Base-by-base conservation (phyloP, 2,329 filamentous ascomycete species). In the Verticillium dahliae region DNA sequence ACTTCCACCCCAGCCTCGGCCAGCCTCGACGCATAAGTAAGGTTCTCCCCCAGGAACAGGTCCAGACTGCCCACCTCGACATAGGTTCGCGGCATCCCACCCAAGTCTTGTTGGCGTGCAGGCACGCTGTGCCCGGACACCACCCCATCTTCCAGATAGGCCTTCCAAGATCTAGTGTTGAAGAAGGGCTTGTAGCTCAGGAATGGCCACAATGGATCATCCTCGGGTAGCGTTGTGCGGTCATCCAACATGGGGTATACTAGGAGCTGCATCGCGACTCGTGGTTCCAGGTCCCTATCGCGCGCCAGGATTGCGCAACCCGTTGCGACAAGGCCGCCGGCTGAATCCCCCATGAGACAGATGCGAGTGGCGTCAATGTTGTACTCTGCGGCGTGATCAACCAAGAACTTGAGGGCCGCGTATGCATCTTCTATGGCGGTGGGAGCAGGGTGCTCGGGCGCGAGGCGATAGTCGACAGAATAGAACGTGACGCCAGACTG, bases 391-490 rank as follows among this genome's bases (percentile, higher is more conserved):
- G 35, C 35, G 35, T 37, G 11, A 11, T 37, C 35, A 6, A 6
- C 6, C 6, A 37, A 11, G 6, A 6, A 37, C 6, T 6, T 11
- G 35, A 37, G 69, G 0, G 35, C 35, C 35, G 69, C 69, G 62
- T 75, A 75, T 57, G 69, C 69, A 61, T 80, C 77, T 45, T 74
- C 71, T 0, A 74, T 62, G 0, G 69, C 71, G 0, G 66, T 67
- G 0, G 77, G 75, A 9, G 72, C 72, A 1, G 67, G 70, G 39
- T 75, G 60, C 62, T 80, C 78, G 0, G 78, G 78, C 0, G 77
- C 73, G 2, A 77, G 70, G 2, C 77, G 71, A 65, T 78, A 80
- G n/a, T 78, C 74, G 35, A 78, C 67, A 0, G 69, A 69, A 39
- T 76, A 69, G 37, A 76, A 66, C 4, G 71, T 73, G 2, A 78